Evolutionary conservation across 345 rosid genomes (phyloP).

Genomic region (Salix suchowensis): DNA sequence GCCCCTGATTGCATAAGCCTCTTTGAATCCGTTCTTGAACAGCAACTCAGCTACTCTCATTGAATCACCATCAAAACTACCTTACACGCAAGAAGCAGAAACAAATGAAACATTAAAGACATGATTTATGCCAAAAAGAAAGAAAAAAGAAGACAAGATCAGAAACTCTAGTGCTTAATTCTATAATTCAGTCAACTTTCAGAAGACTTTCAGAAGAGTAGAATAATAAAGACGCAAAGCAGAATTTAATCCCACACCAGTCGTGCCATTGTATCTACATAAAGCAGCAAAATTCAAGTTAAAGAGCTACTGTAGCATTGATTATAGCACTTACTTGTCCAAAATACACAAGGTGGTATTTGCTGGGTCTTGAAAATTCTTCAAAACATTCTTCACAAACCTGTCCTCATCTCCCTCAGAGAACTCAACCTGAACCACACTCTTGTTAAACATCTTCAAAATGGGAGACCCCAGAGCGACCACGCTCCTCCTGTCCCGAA

Average conservation of each 20-base stretch:
- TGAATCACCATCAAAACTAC: slow-evolving; percentile 91
- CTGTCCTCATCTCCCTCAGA: slow-evolving; percentile 41
- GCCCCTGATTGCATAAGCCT: slow-evolving; percentile 75
- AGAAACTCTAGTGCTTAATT: background rate
- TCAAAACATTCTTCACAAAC: slow-evolving; percentile 56
- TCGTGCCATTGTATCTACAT: background rate
- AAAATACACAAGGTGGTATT: slow-evolving; percentile 60
- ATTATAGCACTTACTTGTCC: slow-evolving; percentile 58
- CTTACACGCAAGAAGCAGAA: slow-evolving; percentile 47
- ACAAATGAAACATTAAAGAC: slow-evolving; percentile 1
- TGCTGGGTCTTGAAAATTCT: slow-evolving; percentile 48
- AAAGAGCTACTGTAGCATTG: background rate
- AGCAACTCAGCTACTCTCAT: slow-evolving; percentile 65
- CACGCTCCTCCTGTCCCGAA: slow-evolving; percentile 57
- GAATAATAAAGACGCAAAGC: too few relatives aligned
- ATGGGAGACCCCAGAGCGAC: slow-evolving; percentile 57
- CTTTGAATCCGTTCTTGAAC: slow-evolving; percentile 71
- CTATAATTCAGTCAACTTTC: background rate
- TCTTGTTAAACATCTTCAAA: slow-evolving; percentile 53
- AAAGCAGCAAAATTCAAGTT: background rate
- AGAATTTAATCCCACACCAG: too few relatives aligned
- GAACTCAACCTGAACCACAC: slow-evolving; percentile 50
- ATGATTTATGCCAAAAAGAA: background rate
- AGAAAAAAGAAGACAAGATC: background rate
- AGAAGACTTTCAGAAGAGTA: background rate